Base-by-base conservation (phyloP, 768 basidiomycete species). In the Amanita thiersii region DNA sequence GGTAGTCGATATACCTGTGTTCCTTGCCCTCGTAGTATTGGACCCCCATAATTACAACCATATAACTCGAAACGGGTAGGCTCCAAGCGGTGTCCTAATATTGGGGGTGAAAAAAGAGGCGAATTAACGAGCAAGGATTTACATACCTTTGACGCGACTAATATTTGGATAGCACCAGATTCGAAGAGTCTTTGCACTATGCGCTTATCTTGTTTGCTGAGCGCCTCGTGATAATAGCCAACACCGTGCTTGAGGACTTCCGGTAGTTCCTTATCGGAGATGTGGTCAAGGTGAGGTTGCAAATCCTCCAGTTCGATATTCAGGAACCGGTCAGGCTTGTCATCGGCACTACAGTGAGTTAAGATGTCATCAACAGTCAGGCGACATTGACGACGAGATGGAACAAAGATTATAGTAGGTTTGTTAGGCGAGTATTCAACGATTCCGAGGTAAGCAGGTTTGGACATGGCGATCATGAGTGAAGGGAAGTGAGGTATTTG, bases 1-100 rank as follows among this genome's bases (percentile, higher is more conserved):
- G 92, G 56, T 98, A 97, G 60, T 98, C 96, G 50, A 93, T 73
- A 51, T 99, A 99, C 33, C 96, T 86, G 56, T 98, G 96, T 53
- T 99, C 96, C 61, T 91, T 88, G 55, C 94, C 94, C 59, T 98
- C 93, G 52, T 86, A 98, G 45, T 63, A 84, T 56, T 99, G 96
- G 0, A 97, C 92, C n/a, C 94, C 94, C 93, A 98, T 97, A 52
- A 99, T 90, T 57, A 99, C 82, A 31, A 97, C 93, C 90, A 98
- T 96, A 61, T 96, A 93, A 45, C 88, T 82, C 0, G 90, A 79
- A 12, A 96, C 80, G 0, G 96, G 93, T 5, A 99, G 69, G 54
- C 81, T 90, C 96, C 96, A 99, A 0, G 92, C 89, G 0, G 88
- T 91, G 51, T 98, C 96, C 87, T 93, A 43, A 17, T 17, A 26